These are phyloP conservation scores for Neoscytalidium dimidiatum DNA, from an alignment of 2,329 filamentous ascomycete species.

Conservation along the genomic window DNA sequence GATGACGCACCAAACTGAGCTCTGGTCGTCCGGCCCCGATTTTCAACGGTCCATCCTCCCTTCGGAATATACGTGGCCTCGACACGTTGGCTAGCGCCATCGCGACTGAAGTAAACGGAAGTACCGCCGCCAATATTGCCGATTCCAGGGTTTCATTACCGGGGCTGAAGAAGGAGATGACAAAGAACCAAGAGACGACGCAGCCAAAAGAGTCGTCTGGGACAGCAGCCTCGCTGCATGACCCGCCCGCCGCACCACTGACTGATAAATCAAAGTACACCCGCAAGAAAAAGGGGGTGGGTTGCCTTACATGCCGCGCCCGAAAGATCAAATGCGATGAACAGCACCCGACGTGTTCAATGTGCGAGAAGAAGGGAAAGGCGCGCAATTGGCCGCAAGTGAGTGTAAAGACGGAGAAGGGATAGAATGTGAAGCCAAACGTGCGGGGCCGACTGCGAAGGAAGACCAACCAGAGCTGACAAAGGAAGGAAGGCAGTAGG, in stretches of 20 bases:
- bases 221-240: no score
- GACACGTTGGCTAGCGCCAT: constrained; percentile 2
- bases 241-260: neutral
- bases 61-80: neutral
- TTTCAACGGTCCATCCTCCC: neutral
- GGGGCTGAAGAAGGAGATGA: neutral
- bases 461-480: neutral
- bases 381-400: neutral
- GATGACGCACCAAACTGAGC: neutral
- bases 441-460: neutral
- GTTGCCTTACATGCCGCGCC: neutral
- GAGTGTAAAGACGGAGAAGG: neutral
- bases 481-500: neutral
- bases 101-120: neutral
- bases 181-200: neutral
- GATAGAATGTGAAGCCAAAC: neutral
- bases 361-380: neutral
- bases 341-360: neutral
- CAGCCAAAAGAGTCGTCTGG: neutral
- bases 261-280: neutral
- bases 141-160: neutral
- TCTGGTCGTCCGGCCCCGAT: no score
- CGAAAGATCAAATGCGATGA: constrained; percentile 4
- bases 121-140: neutral
- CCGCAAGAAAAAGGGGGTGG: neutral